Conservation (phyloP, 441 rosid species). For the Pelargonium fulgidum region DNA sequence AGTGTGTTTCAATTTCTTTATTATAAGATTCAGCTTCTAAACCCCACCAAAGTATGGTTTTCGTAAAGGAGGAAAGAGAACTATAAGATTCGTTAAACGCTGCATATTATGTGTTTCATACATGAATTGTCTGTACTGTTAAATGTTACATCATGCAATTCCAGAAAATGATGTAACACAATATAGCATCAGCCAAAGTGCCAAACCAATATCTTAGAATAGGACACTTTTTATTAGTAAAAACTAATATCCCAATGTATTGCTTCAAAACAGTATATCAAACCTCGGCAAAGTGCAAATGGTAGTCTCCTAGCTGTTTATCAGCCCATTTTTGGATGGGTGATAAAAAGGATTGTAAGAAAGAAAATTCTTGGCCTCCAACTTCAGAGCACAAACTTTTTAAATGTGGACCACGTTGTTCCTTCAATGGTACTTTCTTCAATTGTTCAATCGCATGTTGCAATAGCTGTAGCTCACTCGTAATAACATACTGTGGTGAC, state of each 20-base stretch:
- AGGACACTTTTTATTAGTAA: too few relatives aligned
- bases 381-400: constrained; percentile 64
- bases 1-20: neutral
- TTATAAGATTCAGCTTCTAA: constrained; percentile 7
- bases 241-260: too few relatives aligned
- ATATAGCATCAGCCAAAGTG: neutral
- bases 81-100: neutral
- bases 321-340: constrained; percentile 93
- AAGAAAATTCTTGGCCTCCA: constrained; percentile 49
- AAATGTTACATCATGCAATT: neutral
- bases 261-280: constrained; percentile 7
- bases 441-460: constrained; percentile 84
- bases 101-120: neutral
- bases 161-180: neutral
- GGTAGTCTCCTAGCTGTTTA: constrained; percentile 85
- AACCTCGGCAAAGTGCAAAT: constrained; percentile 88
- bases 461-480: constrained; percentile 71
- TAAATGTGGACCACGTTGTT: constrained; percentile 91
- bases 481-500: constrained; percentile 70
- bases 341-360: constrained; percentile 77
- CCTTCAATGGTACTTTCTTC: constrained; percentile 80
- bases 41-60: neutral
- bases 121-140: neutral
- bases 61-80: neutral
- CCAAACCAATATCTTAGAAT: too few relatives aligned